Base-by-base conservation (phyloP, 139 green algal species). In the Ostreobium quekettii region DNA sequence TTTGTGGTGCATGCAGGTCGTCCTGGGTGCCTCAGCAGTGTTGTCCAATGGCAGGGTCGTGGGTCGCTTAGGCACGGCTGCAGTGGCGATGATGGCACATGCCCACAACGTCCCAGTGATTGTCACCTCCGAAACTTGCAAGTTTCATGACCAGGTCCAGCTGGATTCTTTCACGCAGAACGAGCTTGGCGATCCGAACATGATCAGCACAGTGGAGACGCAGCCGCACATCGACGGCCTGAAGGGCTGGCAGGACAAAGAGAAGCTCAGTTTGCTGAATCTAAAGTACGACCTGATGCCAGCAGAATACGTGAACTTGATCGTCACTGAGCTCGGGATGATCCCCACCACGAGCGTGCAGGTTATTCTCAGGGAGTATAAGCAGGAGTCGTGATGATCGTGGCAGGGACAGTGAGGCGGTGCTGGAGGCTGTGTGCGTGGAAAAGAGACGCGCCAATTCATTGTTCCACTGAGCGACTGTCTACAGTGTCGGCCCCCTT, bases 241-340 rank as follows among this genome's bases (percentile, higher is more conserved):
- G 24, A 32, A 75, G 19, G 73, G 66, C 32, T 92, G 85, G 83
- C 22, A 48, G 1, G 70, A 82, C 36, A 66, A 75, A 26, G 53
- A 67, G 1, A 71, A 81, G 3, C 69, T 92, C 56, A 77, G 67
- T 2, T 77, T 97, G 32, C 81, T 98, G 29, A 98, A 96, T 76
- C 75, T 98, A n/a, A 86, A 83, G 37, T 98, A 97, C 65, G 93
- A 99, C 71, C 80, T 84, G 2, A 96, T 92, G 80, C 93, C 93
- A 0, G 84, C 87, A 4, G 86, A 96, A 39, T 96, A 86, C 72
- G 83, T 97, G 22, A 94, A 82, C 24, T 82, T 95, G 62, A 87
- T 99, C 2, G 76, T 96, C 19, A 97, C 88, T 0, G 93, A 99
- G 83, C 82, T 95, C 76, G 93, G 93, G 8, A 82, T 90, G 56